These are phyloP conservation scores for Gastrolobium villosum DNA, from an alignment of 306 rosid genomes.

Conservation along the genomic window DNA sequence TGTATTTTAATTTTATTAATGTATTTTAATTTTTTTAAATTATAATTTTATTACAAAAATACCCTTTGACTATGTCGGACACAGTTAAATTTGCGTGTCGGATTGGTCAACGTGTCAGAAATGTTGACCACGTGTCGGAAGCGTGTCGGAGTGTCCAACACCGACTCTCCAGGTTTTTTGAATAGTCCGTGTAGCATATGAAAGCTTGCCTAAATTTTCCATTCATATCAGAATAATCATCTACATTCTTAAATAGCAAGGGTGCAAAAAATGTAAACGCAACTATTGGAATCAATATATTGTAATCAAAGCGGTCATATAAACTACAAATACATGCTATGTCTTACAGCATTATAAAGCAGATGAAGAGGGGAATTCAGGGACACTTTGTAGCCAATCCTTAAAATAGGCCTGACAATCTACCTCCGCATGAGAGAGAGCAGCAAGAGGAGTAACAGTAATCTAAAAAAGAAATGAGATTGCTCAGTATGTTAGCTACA, in stretches of 20 bases:
- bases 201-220: conserved; percentile 27
- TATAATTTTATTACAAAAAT: no score
- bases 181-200: not conserved
- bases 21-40: no score
- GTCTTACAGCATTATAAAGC: conserved; percentile 63
- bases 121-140: no score
- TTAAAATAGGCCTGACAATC: conserved; percentile 68
- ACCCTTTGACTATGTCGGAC: no score
- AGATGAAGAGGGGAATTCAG: conserved; percentile 59
- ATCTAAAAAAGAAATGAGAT: conserved; percentile 62
- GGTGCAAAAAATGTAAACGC: conserved; percentile 23
- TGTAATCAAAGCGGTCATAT: conserved; percentile 17
- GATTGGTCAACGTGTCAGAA: no score
- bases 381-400: conserved; percentile 75
- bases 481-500: conserved; percentile 18
- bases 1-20: no score
- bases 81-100: no score
- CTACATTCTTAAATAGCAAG: conserved; percentile 29
- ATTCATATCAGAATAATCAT: conserved; percentile 31
- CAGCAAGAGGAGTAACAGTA: conserved; percentile 88
- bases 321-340: conserved; percentile 44
- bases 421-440: conserved; percentile 64
- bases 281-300: conserved; percentile 38
- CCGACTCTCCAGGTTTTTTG: no score
- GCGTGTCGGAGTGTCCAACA: no score